phyloP scores from a whole-genome alignment of 2,329 filamentous ascomycete species.

The Ophiostoma himal-ulmi region DNA sequence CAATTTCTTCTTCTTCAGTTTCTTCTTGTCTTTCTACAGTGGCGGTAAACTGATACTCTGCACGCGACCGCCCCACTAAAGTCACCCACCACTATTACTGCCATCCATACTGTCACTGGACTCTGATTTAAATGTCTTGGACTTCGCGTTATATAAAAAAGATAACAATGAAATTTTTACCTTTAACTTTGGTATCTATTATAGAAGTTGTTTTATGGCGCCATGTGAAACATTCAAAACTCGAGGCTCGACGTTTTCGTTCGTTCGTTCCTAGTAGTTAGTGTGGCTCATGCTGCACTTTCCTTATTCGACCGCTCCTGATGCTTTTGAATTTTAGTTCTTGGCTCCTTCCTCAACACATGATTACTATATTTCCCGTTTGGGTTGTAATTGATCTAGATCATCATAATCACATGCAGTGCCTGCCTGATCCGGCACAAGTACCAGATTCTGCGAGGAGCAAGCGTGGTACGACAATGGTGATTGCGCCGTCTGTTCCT shows the following conservation, averaged over 20 bases:
- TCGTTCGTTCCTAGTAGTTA: neutral
- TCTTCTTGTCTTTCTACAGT: neutral
- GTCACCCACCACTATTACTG: neutral
- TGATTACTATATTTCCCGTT: conserved; percentile 4
- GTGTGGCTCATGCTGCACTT: neutral
- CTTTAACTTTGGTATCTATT: too few species aligned
- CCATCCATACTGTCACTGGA: neutral
- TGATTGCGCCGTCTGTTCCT: neutral
- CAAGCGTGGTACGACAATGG: neutral
- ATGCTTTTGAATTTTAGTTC: neutral
- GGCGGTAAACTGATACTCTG: too few species aligned
- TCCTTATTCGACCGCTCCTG: neutral
- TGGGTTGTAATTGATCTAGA: neutral
- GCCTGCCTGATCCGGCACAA: neutral
- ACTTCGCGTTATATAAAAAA: neutral
- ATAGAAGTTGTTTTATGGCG: too few species aligned
- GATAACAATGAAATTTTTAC: too few species aligned
- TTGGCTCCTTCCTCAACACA: neutral
- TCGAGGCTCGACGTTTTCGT: neutral
- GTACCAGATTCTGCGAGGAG: neutral
- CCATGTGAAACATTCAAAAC: neutral
- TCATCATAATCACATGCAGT: neutral
- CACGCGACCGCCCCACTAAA: neutral
- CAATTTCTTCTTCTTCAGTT: neutral
- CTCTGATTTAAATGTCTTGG: neutral